Base-by-base conservation (phyloP, 768 basidiomycete species). In the Suillus brevipes region DNA sequence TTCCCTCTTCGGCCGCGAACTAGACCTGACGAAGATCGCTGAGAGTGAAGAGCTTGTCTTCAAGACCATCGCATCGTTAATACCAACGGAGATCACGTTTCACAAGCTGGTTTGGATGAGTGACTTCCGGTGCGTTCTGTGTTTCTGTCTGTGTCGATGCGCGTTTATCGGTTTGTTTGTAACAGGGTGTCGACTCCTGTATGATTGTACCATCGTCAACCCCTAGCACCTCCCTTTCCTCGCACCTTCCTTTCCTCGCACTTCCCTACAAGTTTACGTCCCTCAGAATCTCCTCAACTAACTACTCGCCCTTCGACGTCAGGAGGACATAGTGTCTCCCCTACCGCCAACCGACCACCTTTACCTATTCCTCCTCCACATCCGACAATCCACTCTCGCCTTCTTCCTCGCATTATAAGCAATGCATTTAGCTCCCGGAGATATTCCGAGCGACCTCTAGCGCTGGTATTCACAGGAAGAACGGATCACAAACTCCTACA, bases 401-500 rank as follows among this genome's bases (percentile, higher is more conserved):
- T 92, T 72, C 71, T 94, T 59, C 88, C 91, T 12, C 86, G 91
- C 36, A 83, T 93, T 62, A 78, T 94, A 59, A 85, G 83, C 66
- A 85, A 85, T 66, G 89, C 89, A 6, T 84, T 94, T 64, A 72
- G 81, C 65, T 75, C 79, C 18, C 83, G 89, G 60, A 82, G 87
- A 58, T 82, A 84, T n/a, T 86, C 87, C 60, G 89, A 89, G 50
- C 82, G 81, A 20, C 76, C 79, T 57, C 69, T 79, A 16, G 64
- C 74, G 2, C 71, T 75, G 28, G 66, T 76, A 37, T 65, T 76
- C 45, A 82, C 79, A 64, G 74, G 58, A 81, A 76, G 66, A 75
- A 74, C 37, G 67, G 69, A 2, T 65, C 75, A 14, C 75, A 75
- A 18, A 66, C 77, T 12, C 77, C 79, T 1, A 61, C 77, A 3